Percentiles rank a stretch among this genome's conserved stretches.
phyloP scores from a whole-genome alignment of 176 grass and related monocot genomes.

The Saccharum officinarum region DNA sequence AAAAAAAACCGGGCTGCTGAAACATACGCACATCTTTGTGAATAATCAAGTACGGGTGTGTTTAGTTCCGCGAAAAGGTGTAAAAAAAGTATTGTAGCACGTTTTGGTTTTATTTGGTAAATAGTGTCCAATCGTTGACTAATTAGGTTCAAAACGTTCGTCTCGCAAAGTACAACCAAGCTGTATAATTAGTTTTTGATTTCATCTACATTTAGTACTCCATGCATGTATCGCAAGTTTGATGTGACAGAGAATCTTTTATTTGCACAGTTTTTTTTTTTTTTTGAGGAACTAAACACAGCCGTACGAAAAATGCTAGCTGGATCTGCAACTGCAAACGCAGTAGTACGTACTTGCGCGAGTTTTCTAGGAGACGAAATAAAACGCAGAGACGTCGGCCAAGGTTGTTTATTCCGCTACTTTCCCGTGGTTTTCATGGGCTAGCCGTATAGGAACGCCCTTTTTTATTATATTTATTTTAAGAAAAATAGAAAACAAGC shows the following conservation, averaged over 20 bases:
- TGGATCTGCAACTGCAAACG: neutral
- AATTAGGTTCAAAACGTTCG: no score
- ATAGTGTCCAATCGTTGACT: no score
- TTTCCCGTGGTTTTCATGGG: neutral
- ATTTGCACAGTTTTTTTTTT: no score
- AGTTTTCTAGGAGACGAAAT: neutral
- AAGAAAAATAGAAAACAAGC: neutral
- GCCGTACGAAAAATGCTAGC: neutral
- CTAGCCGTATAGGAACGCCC: neutral
- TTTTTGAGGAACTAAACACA: no score
- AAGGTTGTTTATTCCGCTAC: neutral
- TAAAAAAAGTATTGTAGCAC: no score
- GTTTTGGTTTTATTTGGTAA: no score
- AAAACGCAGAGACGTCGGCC: neutral
- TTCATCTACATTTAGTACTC: no score
- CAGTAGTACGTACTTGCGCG: neutral
- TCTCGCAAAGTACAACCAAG: no score
- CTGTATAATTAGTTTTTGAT: no score
- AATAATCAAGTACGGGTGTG: neutral
- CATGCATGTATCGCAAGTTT: no score
- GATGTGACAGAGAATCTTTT: no score
- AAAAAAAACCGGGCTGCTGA: slow-evolving; percentile 1
- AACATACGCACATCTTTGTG: slow-evolving; percentile 15
- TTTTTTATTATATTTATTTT: neutral
- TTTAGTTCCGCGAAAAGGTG: no score